phyloP scores from a whole-genome alignment of 306 rosid species.

The Sicyos baderoa region DNA sequence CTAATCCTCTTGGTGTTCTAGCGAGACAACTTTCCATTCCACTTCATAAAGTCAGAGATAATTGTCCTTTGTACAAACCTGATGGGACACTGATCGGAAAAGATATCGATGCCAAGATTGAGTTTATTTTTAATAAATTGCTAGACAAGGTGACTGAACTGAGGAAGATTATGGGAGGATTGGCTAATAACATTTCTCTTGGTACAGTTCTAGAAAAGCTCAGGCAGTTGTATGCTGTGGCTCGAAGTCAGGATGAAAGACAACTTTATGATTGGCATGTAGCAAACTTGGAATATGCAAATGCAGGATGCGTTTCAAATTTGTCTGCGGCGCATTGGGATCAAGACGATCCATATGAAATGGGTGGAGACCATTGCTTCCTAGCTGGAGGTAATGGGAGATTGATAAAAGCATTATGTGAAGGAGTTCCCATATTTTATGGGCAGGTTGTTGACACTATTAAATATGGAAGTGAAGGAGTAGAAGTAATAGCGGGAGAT shows the following conservation, averaged over 20 bases:
- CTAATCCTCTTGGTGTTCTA: slow-evolving; percentile 88
- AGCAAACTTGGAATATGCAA: slow-evolving; percentile 88
- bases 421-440: slow-evolving; percentile 73
- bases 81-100: slow-evolving; percentile 60
- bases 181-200: slow-evolving; percentile 62
- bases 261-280: slow-evolving; percentile 93
- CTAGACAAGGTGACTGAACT: slow-evolving; percentile 88
- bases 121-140: slow-evolving; percentile 61
- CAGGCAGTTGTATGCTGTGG: slow-evolving; percentile 58
- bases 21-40: slow-evolving; percentile 92
- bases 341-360: slow-evolving; percentile 95
- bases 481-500: slow-evolving; percentile 67
- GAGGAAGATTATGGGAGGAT: slow-evolving; percentile 82
- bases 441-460: slow-evolving; percentile 53
- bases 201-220: slow-evolving; percentile 81
- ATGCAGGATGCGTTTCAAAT: slow-evolving; percentile 93
- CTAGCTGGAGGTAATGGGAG: slow-evolving; percentile 90
- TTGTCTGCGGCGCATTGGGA: slow-evolving; percentile 92
- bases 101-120: slow-evolving; percentile 52
- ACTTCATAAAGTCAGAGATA: slow-evolving; percentile 82
- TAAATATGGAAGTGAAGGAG: slow-evolving; percentile 56
- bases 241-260: slow-evolving; percentile 51
- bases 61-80: slow-evolving; percentile 79
- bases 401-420: slow-evolving; percentile 68
- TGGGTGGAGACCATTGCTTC: slow-evolving; percentile 97